phyloP scores from a whole-genome alignment of 2,329 filamentous ascomycete species.

The Alternaria panax region DNA sequence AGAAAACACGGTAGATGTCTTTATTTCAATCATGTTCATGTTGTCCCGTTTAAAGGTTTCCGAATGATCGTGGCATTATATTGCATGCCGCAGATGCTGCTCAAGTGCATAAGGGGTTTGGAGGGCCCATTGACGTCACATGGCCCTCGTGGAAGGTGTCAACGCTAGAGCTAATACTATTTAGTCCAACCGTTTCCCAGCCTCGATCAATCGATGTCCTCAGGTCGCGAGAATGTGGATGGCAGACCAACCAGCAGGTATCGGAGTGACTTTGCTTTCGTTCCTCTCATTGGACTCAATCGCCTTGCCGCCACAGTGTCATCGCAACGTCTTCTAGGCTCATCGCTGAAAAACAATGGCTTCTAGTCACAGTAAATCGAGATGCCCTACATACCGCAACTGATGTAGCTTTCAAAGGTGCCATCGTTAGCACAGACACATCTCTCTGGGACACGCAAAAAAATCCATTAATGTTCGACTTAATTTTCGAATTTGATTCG shows the following conservation, averaged over 20 bases:
- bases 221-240: neutral
- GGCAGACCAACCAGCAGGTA: neutral
- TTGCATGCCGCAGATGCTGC: neutral
- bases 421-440: too few relatives aligned
- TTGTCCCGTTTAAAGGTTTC: neutral
- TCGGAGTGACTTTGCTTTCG: neutral
- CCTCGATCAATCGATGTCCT: too few relatives aligned
- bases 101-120: neutral
- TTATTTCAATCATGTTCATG: neutral
- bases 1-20: neutral
- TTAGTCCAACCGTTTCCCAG: neutral
- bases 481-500: too few relatives aligned
- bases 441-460: too few relatives aligned
- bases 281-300: too few relatives aligned
- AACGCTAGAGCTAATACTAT: neutral
- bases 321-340: too few relatives aligned
- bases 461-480: too few relatives aligned
- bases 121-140: neutral
- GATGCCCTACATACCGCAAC: too few relatives aligned
- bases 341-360: too few relatives aligned
- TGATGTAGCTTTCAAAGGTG: too few relatives aligned
- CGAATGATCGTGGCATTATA: neutral
- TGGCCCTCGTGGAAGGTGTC: neutral
- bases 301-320: too few relatives aligned
- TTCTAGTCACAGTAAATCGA: too few relatives aligned